Evolutionary conservation across 106 monocot species (phyloP).

Genomic region (Apostasia ramifera): DNA sequence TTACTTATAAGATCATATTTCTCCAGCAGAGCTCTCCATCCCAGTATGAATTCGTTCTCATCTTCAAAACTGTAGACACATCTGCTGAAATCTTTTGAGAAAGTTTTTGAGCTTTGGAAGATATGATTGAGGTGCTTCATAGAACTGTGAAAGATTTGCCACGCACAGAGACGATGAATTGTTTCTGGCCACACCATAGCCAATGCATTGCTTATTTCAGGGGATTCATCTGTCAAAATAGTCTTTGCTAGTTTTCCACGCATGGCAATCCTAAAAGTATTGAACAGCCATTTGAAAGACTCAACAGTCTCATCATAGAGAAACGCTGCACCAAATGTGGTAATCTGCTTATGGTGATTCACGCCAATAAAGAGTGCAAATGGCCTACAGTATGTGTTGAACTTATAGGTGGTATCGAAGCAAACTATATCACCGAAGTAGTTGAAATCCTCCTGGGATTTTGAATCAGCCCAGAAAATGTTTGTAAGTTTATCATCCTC

Average conservation of each 20-base stretch:
- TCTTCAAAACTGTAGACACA: conserved; percentile 21
- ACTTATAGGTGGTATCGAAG: conserved; percentile 19
- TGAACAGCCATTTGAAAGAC: conserved; percentile 30
- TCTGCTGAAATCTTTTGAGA: conserved; percentile 19
- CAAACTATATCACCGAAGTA: conserved; percentile 25
- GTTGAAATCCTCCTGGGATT: conserved; percentile 13
- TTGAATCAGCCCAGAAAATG: conserved; percentile 31
- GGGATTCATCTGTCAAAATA: conserved; percentile 17
- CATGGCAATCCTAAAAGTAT: conserved; percentile 24
- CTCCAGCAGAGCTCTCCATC: conserved; percentile 19
- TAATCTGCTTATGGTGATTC: conserved; percentile 25
- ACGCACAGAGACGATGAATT: conserved; percentile 16
- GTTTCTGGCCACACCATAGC: conserved; percentile 22
- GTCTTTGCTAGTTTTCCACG: conserved; percentile 26
- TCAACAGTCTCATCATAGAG: conserved; percentile 24
- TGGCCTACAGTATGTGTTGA: conserved; percentile 22
- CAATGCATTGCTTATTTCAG: conserved; percentile 12
- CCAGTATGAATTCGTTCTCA: conserved; percentile 16
- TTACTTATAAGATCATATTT: conserved; percentile 26
- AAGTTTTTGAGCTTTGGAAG: conserved; percentile 23
- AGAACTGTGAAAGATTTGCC: conserved; percentile 25
- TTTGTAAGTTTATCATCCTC: conserved; percentile 33
- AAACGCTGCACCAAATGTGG: conserved; percentile 20
- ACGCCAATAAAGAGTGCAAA: conserved; percentile 21
- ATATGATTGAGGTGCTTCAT: conserved; percentile 16